Evolutionary conservation across 805 yeast species (phyloP).

Genomic region (Ogataea neopini): DNA sequence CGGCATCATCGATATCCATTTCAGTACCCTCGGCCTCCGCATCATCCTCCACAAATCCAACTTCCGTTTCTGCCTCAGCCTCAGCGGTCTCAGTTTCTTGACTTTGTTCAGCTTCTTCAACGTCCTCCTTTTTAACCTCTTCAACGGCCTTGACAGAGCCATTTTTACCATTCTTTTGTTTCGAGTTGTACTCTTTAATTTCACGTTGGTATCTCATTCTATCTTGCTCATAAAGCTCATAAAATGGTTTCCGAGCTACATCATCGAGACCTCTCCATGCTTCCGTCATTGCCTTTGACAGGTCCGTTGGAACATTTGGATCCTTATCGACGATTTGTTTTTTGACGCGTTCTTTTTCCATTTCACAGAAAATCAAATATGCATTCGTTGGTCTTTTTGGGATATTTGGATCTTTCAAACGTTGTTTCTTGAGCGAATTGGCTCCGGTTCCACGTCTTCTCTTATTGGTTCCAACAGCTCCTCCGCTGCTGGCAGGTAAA

Average conservation of each 20-base stretch:
- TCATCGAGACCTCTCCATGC: constrained; percentile 78
- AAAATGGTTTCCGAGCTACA: constrained; percentile 70
- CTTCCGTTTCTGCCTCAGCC: constrained; percentile 10
- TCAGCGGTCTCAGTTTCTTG: constrained; percentile 4
- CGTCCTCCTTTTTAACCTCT: constrained; percentile 8
- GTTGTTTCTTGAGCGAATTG: constrained; percentile 31
- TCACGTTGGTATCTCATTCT: constrained; percentile 73
- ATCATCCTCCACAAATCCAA: constrained; percentile 6
- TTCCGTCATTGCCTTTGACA: constrained; percentile 78
- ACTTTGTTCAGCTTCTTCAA: constrained; percentile 12
- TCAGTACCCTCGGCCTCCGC: constrained; percentile 10
- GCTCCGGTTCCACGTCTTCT: constrained; percentile 35
- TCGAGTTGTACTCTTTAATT: constrained; percentile 48
- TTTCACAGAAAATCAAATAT: constrained; percentile 81
- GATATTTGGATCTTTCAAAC: constrained; percentile 72
- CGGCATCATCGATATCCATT: constrained; percentile 10
- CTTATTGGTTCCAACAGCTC: constrained; percentile 25
- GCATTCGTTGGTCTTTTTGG: constrained; percentile 93
- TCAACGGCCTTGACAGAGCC: constrained; percentile 6
- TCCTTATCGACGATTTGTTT: constrained; percentile 53
- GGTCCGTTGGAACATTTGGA: constrained; percentile 58
- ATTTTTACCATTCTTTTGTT: constrained; percentile 26
- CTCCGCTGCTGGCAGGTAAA: constrained; percentile 13
- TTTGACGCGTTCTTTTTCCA: constrained; percentile 73
- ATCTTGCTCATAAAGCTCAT: constrained; percentile 75